Evolutionary conservation across 2,329 filamentous ascomycete genomes (phyloP).

Genomic region (Elsinoe australis): DNA sequence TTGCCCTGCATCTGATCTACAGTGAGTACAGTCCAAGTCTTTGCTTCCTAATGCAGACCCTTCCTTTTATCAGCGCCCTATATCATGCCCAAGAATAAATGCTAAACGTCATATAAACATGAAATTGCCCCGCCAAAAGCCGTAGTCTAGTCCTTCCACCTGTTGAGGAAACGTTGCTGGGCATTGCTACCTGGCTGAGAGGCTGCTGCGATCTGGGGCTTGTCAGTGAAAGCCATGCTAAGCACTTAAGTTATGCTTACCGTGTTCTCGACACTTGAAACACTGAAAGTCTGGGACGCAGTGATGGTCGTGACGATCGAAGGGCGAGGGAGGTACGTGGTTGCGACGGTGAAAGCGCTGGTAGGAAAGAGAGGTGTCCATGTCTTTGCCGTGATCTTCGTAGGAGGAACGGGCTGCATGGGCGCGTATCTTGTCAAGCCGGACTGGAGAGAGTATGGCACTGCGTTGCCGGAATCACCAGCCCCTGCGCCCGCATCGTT

Average conservation of each 20-base stretch:
- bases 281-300: slow-evolving; percentile 43
- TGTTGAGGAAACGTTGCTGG: slow-evolving; percentile 47
- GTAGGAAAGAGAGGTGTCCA: slow-evolving; percentile 48
- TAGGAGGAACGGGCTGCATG: slow-evolving; percentile 52
- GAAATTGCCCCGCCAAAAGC: neutral
- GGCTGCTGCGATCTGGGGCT: slow-evolving; percentile 52
- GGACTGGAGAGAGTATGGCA: slow-evolving; percentile 51
- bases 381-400: slow-evolving; percentile 49
- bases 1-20: slow-evolving; percentile 4
- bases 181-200: slow-evolving; percentile 34
- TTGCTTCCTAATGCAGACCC: neutral
- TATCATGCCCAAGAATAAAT: slow-evolving; percentile 7
- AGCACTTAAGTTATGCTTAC: slow-evolving; percentile 37
- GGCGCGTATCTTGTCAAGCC: slow-evolving; percentile 54
- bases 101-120: slow-evolving; percentile 13
- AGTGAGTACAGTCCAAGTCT: slow-evolving; percentile 6
- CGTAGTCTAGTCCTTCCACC: slow-evolving; percentile 50
- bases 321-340: slow-evolving; percentile 39
- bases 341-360: slow-evolving; percentile 48
- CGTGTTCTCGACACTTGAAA: slow-evolving; percentile 50
- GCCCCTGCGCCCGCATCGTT: slow-evolving; percentile 22
- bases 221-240: slow-evolving; percentile 12
- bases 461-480: slow-evolving; percentile 22
- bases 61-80: neutral
- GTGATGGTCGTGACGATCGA: slow-evolving; percentile 47